Conservation (phyloP, 2,329 filamentous ascomycete genomes). For the Thelonectria olida region DNA sequence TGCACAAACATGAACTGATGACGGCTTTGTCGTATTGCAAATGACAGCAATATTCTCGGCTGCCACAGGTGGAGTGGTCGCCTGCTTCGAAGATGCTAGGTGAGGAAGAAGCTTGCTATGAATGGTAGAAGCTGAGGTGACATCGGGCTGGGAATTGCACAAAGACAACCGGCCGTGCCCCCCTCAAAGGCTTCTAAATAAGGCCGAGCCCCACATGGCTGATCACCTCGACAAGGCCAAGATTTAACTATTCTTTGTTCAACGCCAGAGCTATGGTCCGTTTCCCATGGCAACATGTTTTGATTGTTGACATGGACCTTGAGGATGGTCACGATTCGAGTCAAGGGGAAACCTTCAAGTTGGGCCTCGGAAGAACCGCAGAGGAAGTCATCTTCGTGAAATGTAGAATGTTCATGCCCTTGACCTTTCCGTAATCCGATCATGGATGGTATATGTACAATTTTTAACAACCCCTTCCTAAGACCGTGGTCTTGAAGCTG, state of each 20-base stretch:
- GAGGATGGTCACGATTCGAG: too few relatives aligned
- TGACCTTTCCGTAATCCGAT: constrained; percentile 45
- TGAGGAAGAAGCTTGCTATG: constrained; percentile 18
- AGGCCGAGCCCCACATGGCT: constrained; percentile 4
- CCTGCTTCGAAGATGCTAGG: constrained; percentile 3
- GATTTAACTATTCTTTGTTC: not conserved
- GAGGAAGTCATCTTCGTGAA: constrained; percentile 34
- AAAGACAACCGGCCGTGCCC: constrained; percentile 1
- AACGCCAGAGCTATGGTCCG: not conserved
- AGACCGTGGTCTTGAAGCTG: constrained; percentile 30
- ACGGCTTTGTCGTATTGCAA: not conserved
- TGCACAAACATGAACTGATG: not conserved
- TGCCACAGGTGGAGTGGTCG: not conserved
- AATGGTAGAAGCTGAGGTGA: constrained; percentile 21
- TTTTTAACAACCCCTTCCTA: constrained; percentile 43
- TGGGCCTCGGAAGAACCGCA: too few relatives aligned
- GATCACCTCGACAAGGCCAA: constrained; percentile 17
- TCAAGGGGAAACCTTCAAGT: too few relatives aligned
- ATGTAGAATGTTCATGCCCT: constrained; percentile 45
- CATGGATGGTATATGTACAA: constrained; percentile 55
- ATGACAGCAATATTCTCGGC: too few relatives aligned
- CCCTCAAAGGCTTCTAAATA: constrained; percentile 20
- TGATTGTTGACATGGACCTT: constrained; percentile 5
- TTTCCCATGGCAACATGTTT: constrained; percentile 33
- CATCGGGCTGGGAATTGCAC: too few relatives aligned